Percentiles rank a stretch among this genome's conserved stretches.
Evolutionary conservation across 208 protist genomes (phyloP).

Genomic region (Balamuthia mandrillaris): DNA sequence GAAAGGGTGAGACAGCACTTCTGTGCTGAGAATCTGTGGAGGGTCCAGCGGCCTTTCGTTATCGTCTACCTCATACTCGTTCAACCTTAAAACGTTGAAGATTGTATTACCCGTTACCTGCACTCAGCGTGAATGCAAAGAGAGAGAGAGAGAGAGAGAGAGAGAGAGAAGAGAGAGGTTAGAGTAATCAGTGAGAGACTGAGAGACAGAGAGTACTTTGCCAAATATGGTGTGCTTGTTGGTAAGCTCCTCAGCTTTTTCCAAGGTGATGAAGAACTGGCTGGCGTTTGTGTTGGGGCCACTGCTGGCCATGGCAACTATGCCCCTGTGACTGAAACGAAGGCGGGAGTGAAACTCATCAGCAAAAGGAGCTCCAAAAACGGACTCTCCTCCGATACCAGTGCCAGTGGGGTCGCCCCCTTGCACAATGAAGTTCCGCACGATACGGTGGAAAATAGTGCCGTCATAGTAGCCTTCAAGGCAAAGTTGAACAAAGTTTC

Average conservation of each 20-base stretch:
- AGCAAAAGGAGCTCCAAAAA: conserved; percentile 53
- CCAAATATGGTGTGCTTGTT: conserved; percentile 76
- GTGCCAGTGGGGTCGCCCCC: conserved; percentile 75
- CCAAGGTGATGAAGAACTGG: conserved; percentile 79
- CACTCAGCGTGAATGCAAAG: too few species aligned
- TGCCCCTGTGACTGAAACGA: conserved; percentile 65
- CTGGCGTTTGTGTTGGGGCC: conserved; percentile 60
- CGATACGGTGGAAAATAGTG: conserved; percentile 69
- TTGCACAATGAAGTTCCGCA: conserved; percentile 73
- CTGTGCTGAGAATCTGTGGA: conserved; percentile 56
- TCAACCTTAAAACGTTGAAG: conserved; percentile 67
- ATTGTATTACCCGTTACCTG: conserved; percentile 69
- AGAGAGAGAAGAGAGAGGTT: too few species aligned
- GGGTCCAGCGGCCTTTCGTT: conserved; percentile 65
- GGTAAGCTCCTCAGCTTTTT: conserved; percentile 53
- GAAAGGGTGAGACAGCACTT: conserved; percentile 70
- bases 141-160: too few species aligned
- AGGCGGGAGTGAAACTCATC: conserved; percentile 74
- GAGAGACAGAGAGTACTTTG: conserved; percentile 39
- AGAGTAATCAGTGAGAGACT: background rate
- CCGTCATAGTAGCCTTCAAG: conserved; percentile 73
- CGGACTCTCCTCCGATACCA: conserved; percentile 63
- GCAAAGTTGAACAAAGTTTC: conserved; percentile 68
- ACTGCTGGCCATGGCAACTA: conserved; percentile 70
- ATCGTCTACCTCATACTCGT: conserved; percentile 62